phyloP scores from a whole-genome alignment of 1,284 basidiomycete genomes.

The Schizopora paradoxa region DNA sequence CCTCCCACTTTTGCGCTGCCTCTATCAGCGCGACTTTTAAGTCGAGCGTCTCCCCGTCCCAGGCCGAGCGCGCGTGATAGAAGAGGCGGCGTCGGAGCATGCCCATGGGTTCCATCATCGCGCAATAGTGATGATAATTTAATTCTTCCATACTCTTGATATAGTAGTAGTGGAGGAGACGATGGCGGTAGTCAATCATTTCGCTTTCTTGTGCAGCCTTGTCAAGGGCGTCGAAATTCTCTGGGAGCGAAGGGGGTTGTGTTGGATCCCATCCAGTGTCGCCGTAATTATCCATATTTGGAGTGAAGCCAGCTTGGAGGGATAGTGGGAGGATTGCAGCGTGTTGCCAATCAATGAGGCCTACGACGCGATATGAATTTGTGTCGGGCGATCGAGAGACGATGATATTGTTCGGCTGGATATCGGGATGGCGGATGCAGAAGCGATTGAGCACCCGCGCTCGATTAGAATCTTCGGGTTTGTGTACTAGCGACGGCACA shows the following conservation, averaged over 20 bases:
- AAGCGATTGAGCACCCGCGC: constrained; percentile 32
- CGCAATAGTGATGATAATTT: constrained; percentile 36
- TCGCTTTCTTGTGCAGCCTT: constrained; percentile 26
- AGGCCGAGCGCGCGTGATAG: constrained; percentile 32
- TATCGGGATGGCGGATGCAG: constrained; percentile 41
- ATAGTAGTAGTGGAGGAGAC: constrained; percentile 45
- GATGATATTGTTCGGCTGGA: constrained; percentile 36
- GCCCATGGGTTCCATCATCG: constrained; percentile 31
- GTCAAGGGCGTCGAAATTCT: constrained; percentile 32
- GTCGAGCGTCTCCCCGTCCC: constrained; percentile 43
- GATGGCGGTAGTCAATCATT: constrained; percentile 32
- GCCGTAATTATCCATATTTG: constrained; percentile 39
- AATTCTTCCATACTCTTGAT: constrained; percentile 34
- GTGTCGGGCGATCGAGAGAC: constrained; percentile 33
- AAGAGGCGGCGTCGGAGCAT: constrained; percentile 36
- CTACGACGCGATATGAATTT: constrained; percentile 26
- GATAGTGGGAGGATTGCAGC: constrained; percentile 41
- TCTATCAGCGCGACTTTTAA: constrained; percentile 40
- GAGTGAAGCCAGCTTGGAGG: constrained; percentile 41
- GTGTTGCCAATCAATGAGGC: constrained; percentile 40
- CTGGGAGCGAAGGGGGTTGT: constrained; percentile 40
- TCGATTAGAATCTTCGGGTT: too few relatives aligned
- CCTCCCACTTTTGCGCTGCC: too few relatives aligned
- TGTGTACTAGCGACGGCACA: constrained; percentile 33
- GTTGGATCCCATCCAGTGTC: constrained; percentile 35